phyloP scores from a whole-genome alignment of 768 basidiomycete species.

The Rubroboletus pulcherrimus region DNA sequence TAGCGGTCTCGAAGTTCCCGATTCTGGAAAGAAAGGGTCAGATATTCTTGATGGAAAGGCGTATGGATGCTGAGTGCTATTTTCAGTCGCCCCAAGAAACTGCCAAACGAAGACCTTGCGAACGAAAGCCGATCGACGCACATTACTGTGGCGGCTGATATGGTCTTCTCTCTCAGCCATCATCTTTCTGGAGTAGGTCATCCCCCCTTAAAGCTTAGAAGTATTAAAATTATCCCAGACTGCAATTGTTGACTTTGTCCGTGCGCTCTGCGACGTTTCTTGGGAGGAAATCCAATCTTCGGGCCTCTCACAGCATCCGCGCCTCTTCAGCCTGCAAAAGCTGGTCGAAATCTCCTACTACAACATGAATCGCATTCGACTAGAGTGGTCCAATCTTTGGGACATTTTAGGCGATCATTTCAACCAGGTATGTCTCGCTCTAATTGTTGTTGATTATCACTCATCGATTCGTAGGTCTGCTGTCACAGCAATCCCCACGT shows the following conservation, averaged over 20 bases:
- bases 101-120: slow-evolving; percentile 89
- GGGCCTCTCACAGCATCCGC: slow-evolving; percentile 87
- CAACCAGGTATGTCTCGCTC: slow-evolving; percentile 66
- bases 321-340: slow-evolving; percentile 96
- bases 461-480: slow-evolving; percentile 65
- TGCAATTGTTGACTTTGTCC: slow-evolving; percentile 97
- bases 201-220: background rate
- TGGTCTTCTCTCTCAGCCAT: slow-evolving; percentile 97
- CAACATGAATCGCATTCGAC: slow-evolving; percentile 96
- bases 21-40: slow-evolving; percentile 77
- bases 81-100: slow-evolving; percentile 46
- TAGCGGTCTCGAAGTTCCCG: slow-evolving; percentile 81
- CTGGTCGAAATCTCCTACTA: slow-evolving; percentile 99
- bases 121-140: slow-evolving; percentile 97
- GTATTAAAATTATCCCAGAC: slow-evolving; percentile 46
- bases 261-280: slow-evolving; percentile 92
- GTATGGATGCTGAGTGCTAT: slow-evolving; percentile 5
- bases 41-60: slow-evolving; percentile 22
- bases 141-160: slow-evolving; percentile 97
- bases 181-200: slow-evolving; percentile 87
- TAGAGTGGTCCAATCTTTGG: slow-evolving; percentile 99
- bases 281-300: slow-evolving; percentile 99
- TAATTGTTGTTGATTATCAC: background rate
- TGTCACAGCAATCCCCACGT: slow-evolving; percentile 98
- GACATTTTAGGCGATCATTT: slow-evolving; percentile 97